phyloP scores from a whole-genome alignment of 257 asterid genomes.

The Henckelia pumila region DNA sequence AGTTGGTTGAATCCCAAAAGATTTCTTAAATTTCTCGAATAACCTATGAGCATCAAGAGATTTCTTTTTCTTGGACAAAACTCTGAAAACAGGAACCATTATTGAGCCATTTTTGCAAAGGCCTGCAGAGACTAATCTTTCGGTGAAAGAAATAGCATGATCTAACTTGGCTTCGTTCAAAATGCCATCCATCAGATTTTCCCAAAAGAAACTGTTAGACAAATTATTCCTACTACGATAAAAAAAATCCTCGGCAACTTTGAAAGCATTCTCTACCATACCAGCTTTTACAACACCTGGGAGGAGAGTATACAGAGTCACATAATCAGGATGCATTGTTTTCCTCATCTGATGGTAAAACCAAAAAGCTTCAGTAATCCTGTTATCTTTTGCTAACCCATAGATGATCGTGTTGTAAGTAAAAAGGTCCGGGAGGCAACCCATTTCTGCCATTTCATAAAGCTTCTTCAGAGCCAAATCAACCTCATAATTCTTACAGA shows the following conservation, averaged over 20 bases:
- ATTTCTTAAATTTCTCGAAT: slow-evolving; percentile 49
- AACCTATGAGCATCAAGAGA: slow-evolving; percentile 60
- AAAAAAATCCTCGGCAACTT: slow-evolving; percentile 51
- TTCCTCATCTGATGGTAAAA: slow-evolving; percentile 89
- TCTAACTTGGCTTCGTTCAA: slow-evolving; percentile 59
- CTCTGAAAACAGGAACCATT: slow-evolving; percentile 57
- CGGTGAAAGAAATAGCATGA: slow-evolving; percentile 57
- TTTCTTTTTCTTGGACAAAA: slow-evolving; percentile 70
- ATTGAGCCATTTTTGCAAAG: slow-evolving; percentile 69
- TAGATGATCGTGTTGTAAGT: slow-evolving; percentile 78
- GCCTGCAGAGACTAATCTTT: slow-evolving; percentile 47
- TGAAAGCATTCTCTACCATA: slow-evolving; percentile 58
- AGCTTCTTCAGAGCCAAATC: slow-evolving; percentile 64
- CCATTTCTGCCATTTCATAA: slow-evolving; percentile 61
- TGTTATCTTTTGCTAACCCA: slow-evolving; percentile 69
- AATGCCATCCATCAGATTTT: slow-evolving; percentile 59
- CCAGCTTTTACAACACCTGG: slow-evolving; percentile 80
- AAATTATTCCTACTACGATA: slow-evolving; percentile 24
- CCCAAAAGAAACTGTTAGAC: slow-evolving; percentile 58
- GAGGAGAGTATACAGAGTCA: slow-evolving; percentile 65
- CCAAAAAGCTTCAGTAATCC: slow-evolving; percentile 82
- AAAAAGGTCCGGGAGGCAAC: slow-evolving; percentile 70
- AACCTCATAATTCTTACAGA: slow-evolving; percentile 78
- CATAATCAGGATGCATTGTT: slow-evolving; percentile 55
- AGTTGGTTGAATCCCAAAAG: slow-evolving; percentile 49